Base-by-base conservation (phyloP, 2,329 filamentous ascomycete genomes). In the Stemphylium lycopersici region DNA sequence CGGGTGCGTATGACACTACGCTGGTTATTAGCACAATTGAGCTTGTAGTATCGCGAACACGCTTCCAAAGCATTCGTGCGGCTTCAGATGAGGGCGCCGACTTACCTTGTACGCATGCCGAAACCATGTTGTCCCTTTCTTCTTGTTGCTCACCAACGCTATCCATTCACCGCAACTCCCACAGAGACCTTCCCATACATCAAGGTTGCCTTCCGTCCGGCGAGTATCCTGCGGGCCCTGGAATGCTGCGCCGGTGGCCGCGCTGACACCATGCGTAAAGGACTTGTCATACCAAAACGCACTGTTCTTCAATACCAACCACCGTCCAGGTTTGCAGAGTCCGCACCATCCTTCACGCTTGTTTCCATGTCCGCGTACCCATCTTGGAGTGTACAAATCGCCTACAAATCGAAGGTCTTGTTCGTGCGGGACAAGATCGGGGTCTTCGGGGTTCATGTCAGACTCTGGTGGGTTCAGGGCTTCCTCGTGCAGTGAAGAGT, bases 281-380 rank as follows among this genome's bases (percentile, higher is more conserved):
- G 88, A 90, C 80, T 95, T 93, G 79, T 96, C 91, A 75, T 96
- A 96, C 91, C 91, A 96, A 74, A 91, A 96, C 6, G 91, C 91
- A 50, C 89, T 93, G 77, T 96, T 95, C 79, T 95, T 96, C 55
- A 96, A 80, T 13, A 93, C 90, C 48, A 93, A 83, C 91, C 91
- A 96, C 44, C 90, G 83, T 2, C 90, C 90, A 2, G 90, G 89
- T 73, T 92, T 93, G 80, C 91, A 96, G 64, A 93, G 90, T 18
- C 90, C 90, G 67, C 91, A 96, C 90, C 91, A 96, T 3, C 91
- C 91, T 74, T 93, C 90, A 37, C 91, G 87, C 79, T 93, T 92
- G 77, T 92, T 92, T 22, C 91, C 90, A 59, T 93, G 89, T 18
- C 91, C 91, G 32, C 91, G 87, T 16, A 95, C 89, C 90, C 90